Evolutionary conservation across 148 eudicot genomes (phyloP).

Genomic region (Arctostaphylos glauca): DNA sequence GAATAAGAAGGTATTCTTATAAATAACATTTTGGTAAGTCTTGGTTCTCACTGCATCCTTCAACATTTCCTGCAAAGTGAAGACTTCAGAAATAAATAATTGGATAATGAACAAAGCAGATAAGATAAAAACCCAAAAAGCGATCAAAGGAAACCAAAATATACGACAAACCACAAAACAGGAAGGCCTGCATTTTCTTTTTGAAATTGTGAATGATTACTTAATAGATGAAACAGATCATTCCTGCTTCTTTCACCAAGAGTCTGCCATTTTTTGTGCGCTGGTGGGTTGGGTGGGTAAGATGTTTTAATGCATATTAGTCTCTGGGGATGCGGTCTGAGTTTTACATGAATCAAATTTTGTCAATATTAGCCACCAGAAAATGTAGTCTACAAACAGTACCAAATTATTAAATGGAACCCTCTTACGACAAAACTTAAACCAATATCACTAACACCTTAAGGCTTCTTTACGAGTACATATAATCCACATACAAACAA

Average conservation of each 20-base stretch:
- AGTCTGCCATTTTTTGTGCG: neutral
- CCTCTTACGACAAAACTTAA: neutral
- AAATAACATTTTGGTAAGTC: conserved; percentile 91
- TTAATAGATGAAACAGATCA: neutral
- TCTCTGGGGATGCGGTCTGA: neutral
- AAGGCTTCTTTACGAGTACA: neutral
- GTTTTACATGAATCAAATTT: neutral
- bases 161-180: neutral
- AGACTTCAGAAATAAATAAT: neutral
- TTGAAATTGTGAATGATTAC: neutral
- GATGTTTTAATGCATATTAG: neutral
- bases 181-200: neutral
- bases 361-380: neutral
- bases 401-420: neutral
- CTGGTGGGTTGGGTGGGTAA: neutral
- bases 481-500: neutral
- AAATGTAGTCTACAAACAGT: conserved; percentile 8
- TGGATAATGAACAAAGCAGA: neutral
- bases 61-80: conserved; percentile 84
- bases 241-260: neutral
- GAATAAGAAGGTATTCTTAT: conserved; percentile 70
- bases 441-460: neutral
- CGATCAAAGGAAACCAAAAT: neutral
- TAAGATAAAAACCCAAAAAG: neutral
- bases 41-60: conserved; percentile 94